Evolutionary conservation across 2,329 filamentous ascomycete genomes (phyloP).

Genomic region (Parastagonospora avenae): DNA sequence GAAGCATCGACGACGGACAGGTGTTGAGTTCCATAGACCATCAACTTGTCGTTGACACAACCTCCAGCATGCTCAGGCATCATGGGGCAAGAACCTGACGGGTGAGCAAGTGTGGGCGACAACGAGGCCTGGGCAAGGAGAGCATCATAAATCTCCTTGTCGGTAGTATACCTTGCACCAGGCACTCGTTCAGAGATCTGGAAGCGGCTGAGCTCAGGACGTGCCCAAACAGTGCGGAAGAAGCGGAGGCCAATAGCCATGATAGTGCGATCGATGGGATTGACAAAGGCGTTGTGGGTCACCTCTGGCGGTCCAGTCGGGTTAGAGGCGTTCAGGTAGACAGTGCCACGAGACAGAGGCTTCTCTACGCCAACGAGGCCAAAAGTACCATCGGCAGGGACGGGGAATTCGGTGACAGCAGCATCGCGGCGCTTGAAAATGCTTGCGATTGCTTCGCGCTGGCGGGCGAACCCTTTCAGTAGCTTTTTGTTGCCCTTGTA

Average conservation of each 20-base stretch:
- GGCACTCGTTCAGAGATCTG: conserved; percentile 29
- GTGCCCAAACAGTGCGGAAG: conserved; percentile 39
- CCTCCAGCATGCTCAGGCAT: conserved; percentile 28
- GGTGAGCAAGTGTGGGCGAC: conserved; percentile 38
- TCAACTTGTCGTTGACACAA: conserved; percentile 34
- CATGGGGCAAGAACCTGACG: conserved; percentile 38
- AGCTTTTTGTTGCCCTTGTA: conserved; percentile 29
- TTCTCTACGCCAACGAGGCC: conserved; percentile 38
- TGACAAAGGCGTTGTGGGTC: conserved; percentile 33
- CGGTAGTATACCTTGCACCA: conserved; percentile 26
- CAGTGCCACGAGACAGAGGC: conserved; percentile 40
- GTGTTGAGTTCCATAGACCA: conserved; percentile 36
- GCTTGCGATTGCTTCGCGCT: conserved; percentile 27
- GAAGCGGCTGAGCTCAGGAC: conserved; percentile 29
- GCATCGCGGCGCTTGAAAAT: conserved; percentile 29
- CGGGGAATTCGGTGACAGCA: conserved; percentile 31
- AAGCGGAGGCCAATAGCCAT: conserved; percentile 42
- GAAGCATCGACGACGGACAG: conserved; percentile 39
- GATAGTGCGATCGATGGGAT: conserved; percentile 31
- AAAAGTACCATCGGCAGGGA: conserved; percentile 44
- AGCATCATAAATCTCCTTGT: conserved; percentile 27
- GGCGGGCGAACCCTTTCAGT: conserved; percentile 25
- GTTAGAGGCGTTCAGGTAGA: conserved; percentile 40
- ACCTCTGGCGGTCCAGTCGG: conserved; percentile 34
- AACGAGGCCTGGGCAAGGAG: conserved; percentile 16